Base-by-base conservation (phyloP, 2,329 filamentous ascomycete species). In the Phyllosticta citrichinensis region DNA sequence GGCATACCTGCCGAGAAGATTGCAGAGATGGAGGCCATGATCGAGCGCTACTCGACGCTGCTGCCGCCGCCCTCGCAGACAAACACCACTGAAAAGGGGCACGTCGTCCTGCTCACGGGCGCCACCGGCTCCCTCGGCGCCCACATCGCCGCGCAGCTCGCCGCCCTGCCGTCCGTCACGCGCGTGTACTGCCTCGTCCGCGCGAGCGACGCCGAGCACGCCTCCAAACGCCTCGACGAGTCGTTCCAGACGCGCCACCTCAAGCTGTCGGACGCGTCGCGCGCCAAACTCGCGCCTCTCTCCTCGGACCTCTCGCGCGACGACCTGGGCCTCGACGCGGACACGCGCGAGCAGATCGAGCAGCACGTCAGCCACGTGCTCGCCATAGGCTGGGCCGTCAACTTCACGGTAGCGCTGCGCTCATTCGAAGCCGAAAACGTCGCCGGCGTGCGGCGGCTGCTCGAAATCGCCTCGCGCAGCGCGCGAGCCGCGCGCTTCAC, bases 91-190 rank as follows among this genome's bases (percentile, higher is more conserved):
- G 40, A 47, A 8, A n/a, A 47, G 40, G 40, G 40, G 6, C 14
- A 47, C n/a, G 40, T 47, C 40, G 40, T 47, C n/a, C 40, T 47
- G 4, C 40, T 47, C 17, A 88, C 86, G 0, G 86, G 86, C 1
- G 80, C 81, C 0, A 88, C 86, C 0, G 86, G 86, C 0, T 85
- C 84, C 1, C 75, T 88, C 0, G 86, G 86, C 1, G 77, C 82
- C 0, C 84, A 87, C 64, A 73, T 86, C 1, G 75, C 84, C 1
- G 65, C 70, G 1, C 69, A 74, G 35, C 64, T 76, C 5, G 66
- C 71, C 22, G 62, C 52, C 10, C 66, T 66, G 1, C 59, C 67
- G 9, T 62, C 67, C 33, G 70, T 75, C 5, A 61, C 66, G 4
- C 72, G 72, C 6, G 72, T 85, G 1, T 83, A 81, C 73, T 80